Evolutionary conservation across 306 rosid genomes (phyloP), one percentile per base, ranked within the genome.

Genomic region (Fragaria nilgerrensis): DNA sequence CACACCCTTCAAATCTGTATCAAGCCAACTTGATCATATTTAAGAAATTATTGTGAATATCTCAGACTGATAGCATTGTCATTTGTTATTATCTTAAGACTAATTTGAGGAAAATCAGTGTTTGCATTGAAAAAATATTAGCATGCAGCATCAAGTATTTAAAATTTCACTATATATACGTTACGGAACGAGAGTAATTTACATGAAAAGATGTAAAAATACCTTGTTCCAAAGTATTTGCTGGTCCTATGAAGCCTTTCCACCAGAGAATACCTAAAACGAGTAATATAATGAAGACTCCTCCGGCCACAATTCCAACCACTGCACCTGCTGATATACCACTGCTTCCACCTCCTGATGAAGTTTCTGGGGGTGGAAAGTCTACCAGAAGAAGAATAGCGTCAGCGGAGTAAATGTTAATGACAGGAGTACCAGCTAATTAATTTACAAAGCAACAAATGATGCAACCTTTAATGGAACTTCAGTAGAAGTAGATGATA

Each of bases 241-340:
- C 34, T 12, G 43, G 66, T 7, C 74, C 76, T 25, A 76, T 66
- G 63, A 67, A 48, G 16, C 86, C 84, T 44, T 20, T 87, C 86
- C 83, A 82, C 85, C 88, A 70, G 41, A 87, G 78, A 47, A 81
- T 70, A 49, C 84, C 41, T 2, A 84, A 50, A 44, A 71, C 25
- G 22, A 85, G 10, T 22, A 73, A 43, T 58, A 74, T 56, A 39
- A 84, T 77, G 67, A 85, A 1, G 70, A 48, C 70, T 70, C 77
- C 90, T 25, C 77, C 79, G 10, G 49, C 79, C 55, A 87, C 91
- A 67, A 85, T 85, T 48, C 83, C 86, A 78, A 66, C 75, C 63
- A 89, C 82, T 65, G 47, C 81, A 44, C 81, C 82, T 10, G 8
- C 61, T 2, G 84, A 27, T 44, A 84, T 45, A 68, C 82, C 73